Base-by-base conservation (phyloP, 192 early-diverging fungal species). In the Coemansia guatemalensis region DNA sequence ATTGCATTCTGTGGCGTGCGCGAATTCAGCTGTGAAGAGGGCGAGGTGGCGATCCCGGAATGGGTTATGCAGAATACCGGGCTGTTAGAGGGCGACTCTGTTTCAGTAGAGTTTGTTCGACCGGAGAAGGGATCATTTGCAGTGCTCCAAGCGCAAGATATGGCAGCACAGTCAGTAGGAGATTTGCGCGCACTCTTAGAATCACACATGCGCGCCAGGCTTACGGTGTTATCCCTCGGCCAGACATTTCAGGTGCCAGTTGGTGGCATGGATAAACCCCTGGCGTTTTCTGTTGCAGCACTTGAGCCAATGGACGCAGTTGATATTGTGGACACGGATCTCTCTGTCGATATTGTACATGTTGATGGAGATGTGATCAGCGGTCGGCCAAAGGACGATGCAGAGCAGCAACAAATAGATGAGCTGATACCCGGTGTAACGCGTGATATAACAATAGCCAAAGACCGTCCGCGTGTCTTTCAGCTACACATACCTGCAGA, bases 301-400 rank as follows among this genome's bases (percentile, higher is more conserved):
- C 73, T 95, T 6, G 83, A 92, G 71, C 89, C 90, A 0, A 77
- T 73, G 1, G 62, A 73, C 3, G 91, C 85, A 9, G 88, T 90
- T 24, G 84, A 88, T 9, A 80, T 90, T 2, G 85, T 90, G 3
- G 88, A 95, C 62, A 90, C 89, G 0, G 93, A 95, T 74, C 68
- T 95, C 18, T 87, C 87, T 17, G 89, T 95, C 5, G 91, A 93
- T 62, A 88, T 95, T 54, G 78, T 85, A 41, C 83, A 86, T 4
- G 62, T 48, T 5, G 58, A 71, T 23, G 39, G 22, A 3, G 48
- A 33, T 75, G 23, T 39, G 26, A n/a, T 41, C 5, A 25, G 24
- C 55, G 21, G 48, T n/a, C 53, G 50, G 23, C 23, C 27, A 5
- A 35, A 22, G 1, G 32, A 12, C n/a, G 39, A 24, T 5, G 35